phyloP scores from a whole-genome alignment of 805 yeast genomes.

The Blastobotrys peoriensis region DNA sequence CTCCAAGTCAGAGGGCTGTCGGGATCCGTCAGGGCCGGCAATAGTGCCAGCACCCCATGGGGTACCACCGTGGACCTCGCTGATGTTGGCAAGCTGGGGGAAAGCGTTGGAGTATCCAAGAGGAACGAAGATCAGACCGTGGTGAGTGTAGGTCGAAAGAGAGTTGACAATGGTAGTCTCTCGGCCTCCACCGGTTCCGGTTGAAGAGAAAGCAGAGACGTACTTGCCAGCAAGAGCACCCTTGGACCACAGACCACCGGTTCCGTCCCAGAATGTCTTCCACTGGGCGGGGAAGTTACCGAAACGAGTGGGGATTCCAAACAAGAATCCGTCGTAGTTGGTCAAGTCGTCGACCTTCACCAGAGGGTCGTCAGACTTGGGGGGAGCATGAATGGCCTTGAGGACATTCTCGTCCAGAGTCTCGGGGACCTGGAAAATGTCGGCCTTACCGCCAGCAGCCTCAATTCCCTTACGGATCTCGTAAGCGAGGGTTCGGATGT shows the following conservation, averaged over 20 bases:
- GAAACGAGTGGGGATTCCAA: conserved; percentile 77
- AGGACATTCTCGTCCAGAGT: conserved; percentile 63
- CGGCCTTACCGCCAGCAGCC: conserved; percentile 63
- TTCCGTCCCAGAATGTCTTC: conserved; percentile 67
- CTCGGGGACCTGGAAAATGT: conserved; percentile 74
- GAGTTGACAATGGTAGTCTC: conserved; percentile 61
- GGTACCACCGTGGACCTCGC: conserved; percentile 73
- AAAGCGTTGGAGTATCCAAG: conserved; percentile 62
- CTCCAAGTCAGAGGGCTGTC: conserved; percentile 61
- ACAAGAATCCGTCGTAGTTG: conserved; percentile 65
- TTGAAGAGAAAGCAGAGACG: conserved; percentile 64
- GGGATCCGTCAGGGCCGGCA: conserved; percentile 71
- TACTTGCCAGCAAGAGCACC: conserved; percentile 69
- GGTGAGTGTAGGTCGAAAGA: conserved; percentile 59
- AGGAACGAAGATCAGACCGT: conserved; percentile 73
- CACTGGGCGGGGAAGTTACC: conserved; percentile 75
- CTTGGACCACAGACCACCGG: conserved; percentile 70
- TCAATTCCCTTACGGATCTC: conserved; percentile 63
- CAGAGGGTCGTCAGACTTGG: conserved; percentile 38
- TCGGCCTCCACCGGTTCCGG: conserved; percentile 73
- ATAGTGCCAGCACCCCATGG: conserved; percentile 85
- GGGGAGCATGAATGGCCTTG: conserved; percentile 57
- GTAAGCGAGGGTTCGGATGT: conserved; percentile 63
- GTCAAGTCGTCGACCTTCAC: conserved; percentile 52
- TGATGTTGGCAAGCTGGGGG: conserved; percentile 48